Percentiles rank a stretch among this genome's conserved stretches.
Conservation (phyloP, 2,329 filamentous ascomycete genomes). For the Botryotinia calthae region DNA sequence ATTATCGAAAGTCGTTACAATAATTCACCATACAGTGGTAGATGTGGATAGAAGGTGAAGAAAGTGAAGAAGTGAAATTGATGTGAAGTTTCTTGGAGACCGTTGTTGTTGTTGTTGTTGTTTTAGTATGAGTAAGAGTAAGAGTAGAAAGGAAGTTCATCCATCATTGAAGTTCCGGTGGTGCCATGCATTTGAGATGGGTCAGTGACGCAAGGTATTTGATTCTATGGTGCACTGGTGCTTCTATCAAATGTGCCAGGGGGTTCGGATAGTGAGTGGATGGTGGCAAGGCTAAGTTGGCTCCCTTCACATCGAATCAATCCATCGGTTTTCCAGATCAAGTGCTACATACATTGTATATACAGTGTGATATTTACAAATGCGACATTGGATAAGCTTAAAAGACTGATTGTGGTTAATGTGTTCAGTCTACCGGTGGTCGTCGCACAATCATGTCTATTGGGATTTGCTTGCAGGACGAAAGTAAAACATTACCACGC, state of each 20-base stretch:
- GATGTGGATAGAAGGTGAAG: not conserved
- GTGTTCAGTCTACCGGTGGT: not conserved
- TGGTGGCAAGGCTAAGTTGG: not conserved
- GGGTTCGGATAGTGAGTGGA: not conserved
- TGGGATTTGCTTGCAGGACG: not conserved
- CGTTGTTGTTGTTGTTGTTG: not conserved
- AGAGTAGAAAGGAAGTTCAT: not conserved
- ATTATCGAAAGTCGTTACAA: not conserved
- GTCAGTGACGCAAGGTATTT: conserved; percentile 4
- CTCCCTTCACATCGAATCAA: not conserved
- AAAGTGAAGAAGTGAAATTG: not conserved
- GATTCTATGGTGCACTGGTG: not conserved
- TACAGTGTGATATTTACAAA: not conserved
- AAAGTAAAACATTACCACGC: not conserved
- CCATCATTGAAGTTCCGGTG: not conserved
- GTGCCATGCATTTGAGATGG: not conserved
- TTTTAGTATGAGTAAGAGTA: not conserved
- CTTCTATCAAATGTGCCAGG: not conserved
- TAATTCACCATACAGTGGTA: not conserved
- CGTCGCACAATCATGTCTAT: not conserved
- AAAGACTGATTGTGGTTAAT: not conserved
- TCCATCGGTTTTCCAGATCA: not conserved
- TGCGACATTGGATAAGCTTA: not conserved
- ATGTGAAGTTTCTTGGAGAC: not conserved
- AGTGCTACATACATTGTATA: not conserved